Conservation (phyloP, 805 yeast genomes). For the Metschnikowia reukaufii region DNA sequence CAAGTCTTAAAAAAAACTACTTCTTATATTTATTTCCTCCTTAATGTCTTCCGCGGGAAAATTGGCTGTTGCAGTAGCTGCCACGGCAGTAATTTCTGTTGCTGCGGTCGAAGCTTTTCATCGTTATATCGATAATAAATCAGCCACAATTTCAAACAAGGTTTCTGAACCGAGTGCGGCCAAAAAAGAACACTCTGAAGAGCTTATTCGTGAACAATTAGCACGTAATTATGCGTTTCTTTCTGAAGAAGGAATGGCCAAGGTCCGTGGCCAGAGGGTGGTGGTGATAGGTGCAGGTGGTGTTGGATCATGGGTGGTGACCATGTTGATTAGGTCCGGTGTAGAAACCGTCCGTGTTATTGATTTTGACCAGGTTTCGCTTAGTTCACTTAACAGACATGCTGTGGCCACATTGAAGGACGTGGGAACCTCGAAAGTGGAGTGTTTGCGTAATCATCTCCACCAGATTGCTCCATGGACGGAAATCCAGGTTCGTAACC, state of each 20-base stretch:
- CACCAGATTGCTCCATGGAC: conserved; percentile 91
- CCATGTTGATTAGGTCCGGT: conserved; percentile 91
- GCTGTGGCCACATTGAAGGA: conserved; percentile 89
- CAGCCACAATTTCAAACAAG: not conserved
- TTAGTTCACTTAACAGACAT: conserved; percentile 90
- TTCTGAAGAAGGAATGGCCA: conserved; percentile 78
- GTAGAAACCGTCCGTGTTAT: conserved; percentile 73
- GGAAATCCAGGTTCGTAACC: conserved; percentile 71
- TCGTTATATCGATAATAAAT: conserved; percentile 1
- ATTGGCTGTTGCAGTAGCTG: conserved; percentile 11
- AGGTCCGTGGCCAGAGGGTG: conserved; percentile 66
- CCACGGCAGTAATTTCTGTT: conserved; percentile 16
- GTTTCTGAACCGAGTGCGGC: not conserved
- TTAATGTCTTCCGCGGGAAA: not conserved
- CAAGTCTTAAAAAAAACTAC: too few relatives aligned
- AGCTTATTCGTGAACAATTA: conserved; percentile 82
- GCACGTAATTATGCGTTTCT: conserved; percentile 93
- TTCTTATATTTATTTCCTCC: too few relatives aligned
- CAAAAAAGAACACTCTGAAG: conserved; percentile 46
- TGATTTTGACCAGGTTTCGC: conserved; percentile 94
- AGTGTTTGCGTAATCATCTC: conserved; percentile 69
- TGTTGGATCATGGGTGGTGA: conserved; percentile 95
- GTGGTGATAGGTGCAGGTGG: conserved; percentile 96
- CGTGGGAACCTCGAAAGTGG: conserved; percentile 91
- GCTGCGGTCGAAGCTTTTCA: conserved; percentile 16